Evolutionary conservation across 495 filamentous ascomycete genomes (phyloP), one percentile per base, ranked within the genome.

Genomic region (Xylaria scruposa): DNA sequence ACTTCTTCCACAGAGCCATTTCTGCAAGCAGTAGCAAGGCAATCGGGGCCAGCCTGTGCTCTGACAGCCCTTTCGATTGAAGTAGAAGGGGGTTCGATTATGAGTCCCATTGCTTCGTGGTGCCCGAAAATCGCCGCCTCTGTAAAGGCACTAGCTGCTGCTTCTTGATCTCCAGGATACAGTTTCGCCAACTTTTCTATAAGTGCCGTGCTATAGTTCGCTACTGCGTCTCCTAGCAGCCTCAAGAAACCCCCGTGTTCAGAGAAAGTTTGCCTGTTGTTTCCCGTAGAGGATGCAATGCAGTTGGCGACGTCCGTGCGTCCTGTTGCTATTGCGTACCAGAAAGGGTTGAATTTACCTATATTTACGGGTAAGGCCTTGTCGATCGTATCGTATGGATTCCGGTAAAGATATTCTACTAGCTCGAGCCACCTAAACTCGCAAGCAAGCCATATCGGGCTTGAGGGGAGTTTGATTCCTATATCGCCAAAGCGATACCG

Each of bases 371-470:
- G 47, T 9, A 2, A 17, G 13, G 19, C 15, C n/a, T n/a, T 2
- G 21, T 62, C 38, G 15, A 62, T 62, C 12, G 5, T 26, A 2
- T 62, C n/a, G 21, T 62, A 62, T 15, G 60, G n/a, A 29, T 62
- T 26, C 44, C 26, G 60, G 60, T 42, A 62, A 21, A 65, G 12
- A 19, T 65, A 65, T 36, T 65, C 40, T 2, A 49, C 62, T 7
- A 38, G 42, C 24, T 65, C 62, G 33, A 46, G 15, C 40, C 42
- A 65, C 19, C 19, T 6, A 3, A 65, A 49, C 42, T 31, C 42
- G 49, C 65, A 53, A 38, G 29, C 65, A 21, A 67, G 31, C 44
- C 51, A 67, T 65, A 65, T 65, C 19, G 42, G 62, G 26, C 42
- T 49, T 33, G 13, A 31, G 29, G 56, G 56, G 1, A 8, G 13